Base-by-base conservation (phyloP, 352 stramenopile genomes). In the Saprolegnia parasitica region DNA sequence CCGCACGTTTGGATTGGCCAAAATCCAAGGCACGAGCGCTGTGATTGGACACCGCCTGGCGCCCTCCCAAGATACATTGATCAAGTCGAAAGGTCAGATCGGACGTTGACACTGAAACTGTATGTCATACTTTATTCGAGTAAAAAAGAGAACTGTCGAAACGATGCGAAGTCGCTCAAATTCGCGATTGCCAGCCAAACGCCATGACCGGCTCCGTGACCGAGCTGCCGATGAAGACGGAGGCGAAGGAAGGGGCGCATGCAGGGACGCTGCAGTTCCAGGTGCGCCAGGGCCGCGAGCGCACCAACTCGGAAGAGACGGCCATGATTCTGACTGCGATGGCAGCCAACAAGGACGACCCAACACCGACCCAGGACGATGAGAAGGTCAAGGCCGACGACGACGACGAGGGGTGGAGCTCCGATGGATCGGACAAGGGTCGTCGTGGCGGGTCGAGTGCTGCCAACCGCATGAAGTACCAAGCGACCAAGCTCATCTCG, bases 401-500 rank as follows among this genome's bases (percentile, higher is more conserved):
- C 21, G 73, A 68, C 18, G 46, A 68, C 46, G 78, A 88, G 71
- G 80, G 88, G 57, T 86, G 89, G 68, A 85, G 90, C 74, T 90
- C 91, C 63, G 81, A 89, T 58, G 84, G 81, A 0, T 78, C 79
- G 10, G 77, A 81, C 56, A 90, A 78, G 72, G 89, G 89, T 52
- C 76, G 90, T 11, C 82, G 91, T 71, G 49, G 84, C 76, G 45
- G 83, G 52, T 42, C 90, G 73, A 83, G 90, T 26, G 79, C 81
- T 6, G 85, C 81, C 77, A 93, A 93, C 72, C 87, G 87, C 64
- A 85, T 92, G 42, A 95, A 95, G 74, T 92, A 84, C 61, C 73
- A 91, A 10, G 85, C 92, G 32, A 95, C 87, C 46, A 95, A 93
- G 68, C 86, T 93, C 73, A 95, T 95, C 71, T 91, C 86, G 21